These are phyloP conservation scores for Fonsecaea pedrosoi DNA, from an alignment of 2,329 filamentous ascomycete genomes.

Conservation along the genomic window DNA sequence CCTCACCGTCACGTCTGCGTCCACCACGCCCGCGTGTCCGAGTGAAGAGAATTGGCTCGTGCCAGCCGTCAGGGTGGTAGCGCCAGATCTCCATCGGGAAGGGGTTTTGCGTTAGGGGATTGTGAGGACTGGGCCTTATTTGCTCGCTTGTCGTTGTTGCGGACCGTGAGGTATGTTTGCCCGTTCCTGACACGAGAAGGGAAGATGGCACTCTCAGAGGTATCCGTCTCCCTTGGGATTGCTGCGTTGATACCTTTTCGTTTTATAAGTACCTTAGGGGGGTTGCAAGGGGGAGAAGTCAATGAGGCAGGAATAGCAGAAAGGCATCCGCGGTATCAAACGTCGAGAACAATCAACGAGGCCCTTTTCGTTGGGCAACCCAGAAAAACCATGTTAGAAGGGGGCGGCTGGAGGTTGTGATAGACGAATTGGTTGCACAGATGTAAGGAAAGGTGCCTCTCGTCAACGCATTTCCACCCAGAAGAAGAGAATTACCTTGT, in stretches of 20 bases:
- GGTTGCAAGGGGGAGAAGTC: no score
- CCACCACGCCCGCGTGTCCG: neutral
- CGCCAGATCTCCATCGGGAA: conserved; percentile 3
- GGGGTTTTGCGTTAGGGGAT: neutral
- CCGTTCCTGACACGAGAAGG: neutral
- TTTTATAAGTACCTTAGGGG: neutral
- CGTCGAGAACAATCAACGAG: neutral
- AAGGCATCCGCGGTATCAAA: neutral
- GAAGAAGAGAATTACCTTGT: neutral
- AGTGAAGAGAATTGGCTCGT: conserved; percentile 9
- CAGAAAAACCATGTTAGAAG: neutral
- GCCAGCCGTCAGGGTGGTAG: conserved; percentile 7
- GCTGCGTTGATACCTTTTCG: neutral
- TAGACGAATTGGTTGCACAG: neutral
- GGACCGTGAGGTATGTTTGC: neutral
- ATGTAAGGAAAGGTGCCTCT: neutral
- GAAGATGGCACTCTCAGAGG: neutral
- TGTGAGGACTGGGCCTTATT: neutral
- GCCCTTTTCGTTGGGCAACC: neutral
- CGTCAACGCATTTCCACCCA: neutral
- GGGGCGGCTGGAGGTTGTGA: neutral
- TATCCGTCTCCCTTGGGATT: neutral
- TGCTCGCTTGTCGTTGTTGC: no score
- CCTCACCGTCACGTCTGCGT: conserved; percentile 3
- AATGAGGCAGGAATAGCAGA: neutral